Evolutionary conservation across 2,329 filamentous ascomycete genomes (phyloP).

Genomic region (Colletotrichum zoysiae): DNA sequence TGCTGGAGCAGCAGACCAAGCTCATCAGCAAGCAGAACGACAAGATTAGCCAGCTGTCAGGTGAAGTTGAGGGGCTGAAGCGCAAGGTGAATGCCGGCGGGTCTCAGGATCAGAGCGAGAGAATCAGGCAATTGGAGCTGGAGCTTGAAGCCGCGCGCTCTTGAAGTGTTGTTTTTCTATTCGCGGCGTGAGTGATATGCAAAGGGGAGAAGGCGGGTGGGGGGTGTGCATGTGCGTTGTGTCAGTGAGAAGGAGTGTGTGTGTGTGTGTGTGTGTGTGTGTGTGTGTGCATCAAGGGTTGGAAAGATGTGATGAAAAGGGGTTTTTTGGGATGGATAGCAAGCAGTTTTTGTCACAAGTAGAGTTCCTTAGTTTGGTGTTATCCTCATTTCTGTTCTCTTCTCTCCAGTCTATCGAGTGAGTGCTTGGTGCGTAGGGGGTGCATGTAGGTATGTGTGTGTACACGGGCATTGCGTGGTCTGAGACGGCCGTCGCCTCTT

Average conservation of each 20-base stretch:
- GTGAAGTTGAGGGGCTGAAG: constrained; percentile 86
- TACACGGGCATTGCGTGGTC: not conserved
- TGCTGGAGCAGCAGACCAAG: constrained; percentile 82
- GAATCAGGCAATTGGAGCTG: constrained; percentile 75
- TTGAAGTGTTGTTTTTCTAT: constrained; percentile 47
- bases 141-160: constrained; percentile 75
- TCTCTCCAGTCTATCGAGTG: not conserved
- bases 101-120: constrained; percentile 73
- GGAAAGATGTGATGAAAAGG: constrained; percentile 32
- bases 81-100: constrained; percentile 71
- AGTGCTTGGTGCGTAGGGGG: not conserved
- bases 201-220: not conserved
- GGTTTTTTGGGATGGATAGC: constrained; percentile 40
- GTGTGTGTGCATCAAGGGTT: constrained; percentile 2
- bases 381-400: constrained; percentile 22
- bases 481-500: not conserved
- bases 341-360: constrained; percentile 41
- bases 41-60: constrained; percentile 77
- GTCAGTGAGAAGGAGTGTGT: constrained; percentile 10
- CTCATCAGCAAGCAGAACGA: constrained; percentile 83
- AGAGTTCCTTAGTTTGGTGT: constrained; percentile 37
- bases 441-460: not conserved
- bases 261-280: too few species aligned
- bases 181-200: constrained; percentile 14
- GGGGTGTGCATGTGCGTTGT: not conserved